Evolutionary conservation across 148 eudicot genomes (phyloP), one percentile per base, ranked within the genome.

Genomic region (Simmondsia chinensis): DNA sequence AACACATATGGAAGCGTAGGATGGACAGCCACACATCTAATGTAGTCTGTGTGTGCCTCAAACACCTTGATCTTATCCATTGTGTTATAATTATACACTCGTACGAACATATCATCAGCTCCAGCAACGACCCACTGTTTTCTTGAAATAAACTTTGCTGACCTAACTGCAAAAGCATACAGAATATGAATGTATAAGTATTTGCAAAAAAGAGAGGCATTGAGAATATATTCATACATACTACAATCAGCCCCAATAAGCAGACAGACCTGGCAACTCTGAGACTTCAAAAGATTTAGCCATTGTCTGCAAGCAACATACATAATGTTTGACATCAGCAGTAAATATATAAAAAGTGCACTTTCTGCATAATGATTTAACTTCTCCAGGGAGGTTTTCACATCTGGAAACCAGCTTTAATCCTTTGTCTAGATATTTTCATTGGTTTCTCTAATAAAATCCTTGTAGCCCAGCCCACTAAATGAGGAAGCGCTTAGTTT

Each of bases 11-110:
- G 76, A 20, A 76, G 82, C 11, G 77, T 72, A 3, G 96, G 94
- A 54, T 87, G 96, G 41, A 82, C 85, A 22, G 81, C 77, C 35
- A 87, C 63, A 58, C 70, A 72, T 63, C 96, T 72, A 23, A 87
- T 74, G 50, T 51, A 87, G 65, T 87, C 96, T 1, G 78, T 71
- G 56, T 79, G 86, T 12, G 82, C 86, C 65, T 79, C 86, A 43
- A 75, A 68, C 25, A 71, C 75, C 55, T 68, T 79, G 24, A 79
- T 59, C 45, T 79, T 79, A 50, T 79, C 82, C 66, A 39, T 69
- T 10, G 86, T 75, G 47, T 79, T 68, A 66, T 75, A 79, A 44
- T 75, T 65, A 65, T 75, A 75, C 16, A 71, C 73, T 10, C 64
- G 74, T 39, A 76, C 57, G 41, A 47, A 71, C 69, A 67, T 76